phyloP scores from a whole-genome alignment of 768 basidiomycete species.

The Flagelloscypha sp. region DNA sequence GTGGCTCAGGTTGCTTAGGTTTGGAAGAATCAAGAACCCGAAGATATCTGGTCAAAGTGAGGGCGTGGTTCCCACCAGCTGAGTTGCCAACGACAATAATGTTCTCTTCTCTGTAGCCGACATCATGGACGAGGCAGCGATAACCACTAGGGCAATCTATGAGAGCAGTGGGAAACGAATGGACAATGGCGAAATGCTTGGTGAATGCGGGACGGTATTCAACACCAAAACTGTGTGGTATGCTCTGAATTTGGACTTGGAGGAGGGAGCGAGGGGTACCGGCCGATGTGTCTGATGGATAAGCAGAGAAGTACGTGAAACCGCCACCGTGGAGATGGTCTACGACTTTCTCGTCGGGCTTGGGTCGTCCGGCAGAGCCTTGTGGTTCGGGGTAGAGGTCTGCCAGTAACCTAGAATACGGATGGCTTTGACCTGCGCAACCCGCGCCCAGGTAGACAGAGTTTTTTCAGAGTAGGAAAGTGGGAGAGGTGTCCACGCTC shows the following conservation, averaged over 20 bases:
- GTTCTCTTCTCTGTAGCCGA: constrained; percentile 32
- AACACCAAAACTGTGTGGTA: constrained; percentile 26
- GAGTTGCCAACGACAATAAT: constrained; percentile 46
- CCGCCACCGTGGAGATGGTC: constrained; percentile 24
- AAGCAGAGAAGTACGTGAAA: constrained; percentile 21
- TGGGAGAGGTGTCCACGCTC: constrained; percentile 23
- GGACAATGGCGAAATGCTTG: constrained; percentile 16
- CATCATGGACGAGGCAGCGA: constrained; percentile 34
- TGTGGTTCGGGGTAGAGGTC: constrained; percentile 3
- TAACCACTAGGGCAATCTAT: constrained; percentile 46
- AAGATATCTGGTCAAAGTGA: constrained; percentile 31
- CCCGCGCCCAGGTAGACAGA: constrained; percentile 20
- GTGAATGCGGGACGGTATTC: constrained; percentile 40
- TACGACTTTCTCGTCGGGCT: constrained; percentile 24
- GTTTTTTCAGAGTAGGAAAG: constrained; percentile 24
- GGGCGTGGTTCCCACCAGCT: constrained; percentile 44
- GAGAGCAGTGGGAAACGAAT: constrained; percentile 46
- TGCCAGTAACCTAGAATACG: constrained; percentile 31
- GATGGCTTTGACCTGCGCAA: constrained; percentile 17
- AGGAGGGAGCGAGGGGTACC: too few species aligned
- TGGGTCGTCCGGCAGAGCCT: constrained; percentile 9
- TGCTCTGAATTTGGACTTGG: constrained; percentile 7
- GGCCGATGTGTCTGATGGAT: constrained; percentile 18
- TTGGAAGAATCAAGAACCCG: constrained; percentile 6
- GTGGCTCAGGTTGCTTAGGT: constrained; percentile 13